A percentile compares a stretch with the other conserved stretches of the same genome.
Evolutionary conservation across 331 rosid genomes (phyloP).

Genomic region (Rosa hybrid): DNA sequence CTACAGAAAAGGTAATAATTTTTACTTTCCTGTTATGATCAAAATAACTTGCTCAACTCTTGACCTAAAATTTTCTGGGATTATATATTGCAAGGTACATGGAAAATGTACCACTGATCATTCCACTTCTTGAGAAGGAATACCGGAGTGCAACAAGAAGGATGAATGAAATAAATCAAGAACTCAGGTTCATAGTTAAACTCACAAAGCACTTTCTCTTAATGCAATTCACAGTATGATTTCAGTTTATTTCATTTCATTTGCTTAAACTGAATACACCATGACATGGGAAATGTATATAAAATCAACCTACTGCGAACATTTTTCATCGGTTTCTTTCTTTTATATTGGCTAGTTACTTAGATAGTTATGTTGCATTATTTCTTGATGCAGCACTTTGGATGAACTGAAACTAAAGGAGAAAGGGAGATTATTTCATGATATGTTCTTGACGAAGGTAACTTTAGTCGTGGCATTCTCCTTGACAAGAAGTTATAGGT

Average conservation of each 20-base stretch:
- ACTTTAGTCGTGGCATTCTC: constrained; percentile 15
- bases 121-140: constrained; percentile 99
- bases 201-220: neutral
- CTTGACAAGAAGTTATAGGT: neutral
- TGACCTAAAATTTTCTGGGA: constrained; percentile 24
- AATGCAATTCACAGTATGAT: neutral
- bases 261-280: neutral
- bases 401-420: constrained; percentile 94
- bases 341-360: constrained; percentile 18
- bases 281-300: neutral
- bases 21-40: constrained; percentile 6
- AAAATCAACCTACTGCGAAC: neutral
- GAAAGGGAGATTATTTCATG: constrained; percentile 92
- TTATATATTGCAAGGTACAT: constrained; percentile 71
- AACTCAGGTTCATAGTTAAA: constrained; percentile 66
- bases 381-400: constrained; percentile 58
- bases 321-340: neutral
- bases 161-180: constrained; percentile 74
- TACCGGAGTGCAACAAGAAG: constrained; percentile 67
- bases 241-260: constrained; percentile 6
- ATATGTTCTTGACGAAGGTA: constrained; percentile 95
- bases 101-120: constrained; percentile 79
- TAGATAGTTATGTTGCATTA: constrained; percentile 18
- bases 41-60: neutral
- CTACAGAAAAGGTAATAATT: constrained; percentile 68